A percentile compares a stretch with the other conserved stretches of the same genome.
Conservation (phyloP, 139 green algal species). For the Medakamo hakoo region DNA sequence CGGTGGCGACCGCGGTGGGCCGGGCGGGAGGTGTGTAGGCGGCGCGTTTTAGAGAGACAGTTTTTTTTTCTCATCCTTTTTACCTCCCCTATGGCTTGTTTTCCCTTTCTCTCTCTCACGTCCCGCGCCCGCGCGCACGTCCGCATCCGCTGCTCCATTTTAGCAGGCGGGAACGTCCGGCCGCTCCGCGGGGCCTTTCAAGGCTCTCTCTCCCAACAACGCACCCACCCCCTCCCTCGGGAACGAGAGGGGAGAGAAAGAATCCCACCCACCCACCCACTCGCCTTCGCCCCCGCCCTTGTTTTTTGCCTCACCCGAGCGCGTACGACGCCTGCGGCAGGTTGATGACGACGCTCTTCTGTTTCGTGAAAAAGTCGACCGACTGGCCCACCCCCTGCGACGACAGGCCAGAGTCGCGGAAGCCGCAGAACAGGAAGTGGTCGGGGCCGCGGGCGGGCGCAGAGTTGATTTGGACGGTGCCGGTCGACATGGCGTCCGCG, state of each 20-base stretch:
- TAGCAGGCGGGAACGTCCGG: no score
- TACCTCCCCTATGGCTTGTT: not conserved
- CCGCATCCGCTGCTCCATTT: no score
- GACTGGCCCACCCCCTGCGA: conserved; percentile 74
- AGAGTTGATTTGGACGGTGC: conserved; percentile 84
- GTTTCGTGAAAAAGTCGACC: conserved; percentile 86
- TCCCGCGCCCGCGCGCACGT: no score
- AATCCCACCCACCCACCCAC: not conserved
- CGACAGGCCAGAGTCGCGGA: conserved; percentile 81
- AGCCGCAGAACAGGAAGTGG: conserved; percentile 80
- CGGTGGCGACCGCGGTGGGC: not conserved
- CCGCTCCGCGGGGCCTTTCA: no score
- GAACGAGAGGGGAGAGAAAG: no score
- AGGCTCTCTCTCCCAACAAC: no score
- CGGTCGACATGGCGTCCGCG: conserved; percentile 83
- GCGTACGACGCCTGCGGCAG: conserved; percentile 55
- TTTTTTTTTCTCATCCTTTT: not conserved
- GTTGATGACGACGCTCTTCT: conserved; percentile 88
- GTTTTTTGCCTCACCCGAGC: conserved; percentile 31
- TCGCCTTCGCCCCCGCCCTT: not conserved
- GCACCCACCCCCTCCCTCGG: no score
- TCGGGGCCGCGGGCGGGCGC: conserved; percentile 72
- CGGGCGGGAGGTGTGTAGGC: not conserved
- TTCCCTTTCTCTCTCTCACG: no score
- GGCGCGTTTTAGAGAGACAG: not conserved